Conservation (phyloP, 1,284 basidiomycete genomes). For the Ceratobasidium sp. region DNA sequence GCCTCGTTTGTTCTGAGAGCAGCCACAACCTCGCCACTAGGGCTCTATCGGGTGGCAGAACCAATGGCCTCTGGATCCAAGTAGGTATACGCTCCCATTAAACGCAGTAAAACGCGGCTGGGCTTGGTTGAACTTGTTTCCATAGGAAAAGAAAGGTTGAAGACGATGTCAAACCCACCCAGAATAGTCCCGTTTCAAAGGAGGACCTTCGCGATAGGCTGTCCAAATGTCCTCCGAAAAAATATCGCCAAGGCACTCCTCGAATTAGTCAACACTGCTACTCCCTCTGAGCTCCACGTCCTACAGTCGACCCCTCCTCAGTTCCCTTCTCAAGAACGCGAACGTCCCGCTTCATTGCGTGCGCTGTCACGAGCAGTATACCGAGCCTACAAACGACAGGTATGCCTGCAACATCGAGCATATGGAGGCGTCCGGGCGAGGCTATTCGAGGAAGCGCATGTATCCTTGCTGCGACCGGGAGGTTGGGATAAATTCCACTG, state of each 20-base stretch:
- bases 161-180: background rate
- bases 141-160: background rate
- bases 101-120: background rate
- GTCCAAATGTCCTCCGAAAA: background rate
- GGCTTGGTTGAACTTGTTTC: background rate
- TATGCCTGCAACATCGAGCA: conserved; percentile 6
- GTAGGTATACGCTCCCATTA: background rate
- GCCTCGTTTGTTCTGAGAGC: no score
- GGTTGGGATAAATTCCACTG: background rate
- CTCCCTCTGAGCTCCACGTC: background rate
- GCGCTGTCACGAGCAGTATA: background rate
- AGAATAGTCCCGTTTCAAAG: background rate
- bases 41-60: background rate
- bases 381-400: background rate
- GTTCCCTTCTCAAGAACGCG: background rate
- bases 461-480: conserved; percentile 13
- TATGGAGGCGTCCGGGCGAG: background rate
- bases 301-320: background rate
- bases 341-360: background rate
- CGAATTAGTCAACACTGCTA: background rate
- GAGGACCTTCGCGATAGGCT: background rate
- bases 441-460: background rate
- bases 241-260: background rate
- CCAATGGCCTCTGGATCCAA: background rate
- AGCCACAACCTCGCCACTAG: no score